Conservation (phyloP, 176 grass and related monocot genomes). For the Aegilops longissima region DNA sequence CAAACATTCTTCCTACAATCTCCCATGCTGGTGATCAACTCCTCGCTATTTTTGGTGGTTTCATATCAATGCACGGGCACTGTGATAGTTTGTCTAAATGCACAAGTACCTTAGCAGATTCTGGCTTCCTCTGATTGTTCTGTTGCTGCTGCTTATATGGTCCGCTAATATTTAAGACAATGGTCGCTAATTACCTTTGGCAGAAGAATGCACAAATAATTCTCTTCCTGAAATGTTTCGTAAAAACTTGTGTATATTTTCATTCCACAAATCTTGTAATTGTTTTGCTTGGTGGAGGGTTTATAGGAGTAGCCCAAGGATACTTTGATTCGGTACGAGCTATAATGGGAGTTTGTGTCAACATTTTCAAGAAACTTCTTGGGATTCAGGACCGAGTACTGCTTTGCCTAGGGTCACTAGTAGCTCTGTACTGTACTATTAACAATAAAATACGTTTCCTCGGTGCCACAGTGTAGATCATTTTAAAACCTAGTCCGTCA, state of each 20-base stretch:
- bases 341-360: conserved; percentile 1
- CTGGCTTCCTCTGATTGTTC: not conserved
- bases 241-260: not conserved
- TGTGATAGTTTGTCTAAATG: not conserved
- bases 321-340: not conserved
- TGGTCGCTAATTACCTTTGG: not conserved
- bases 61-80: too few species aligned
- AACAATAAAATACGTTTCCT: not conserved
- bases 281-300: not conserved
- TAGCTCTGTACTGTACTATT: not conserved
- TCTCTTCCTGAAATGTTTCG: not conserved
- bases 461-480: not conserved
- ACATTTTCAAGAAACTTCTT: not conserved
- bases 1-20: too few species aligned
- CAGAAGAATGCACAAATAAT: not conserved
- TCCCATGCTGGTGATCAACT: too few species aligned
- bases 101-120: not conserved
- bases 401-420: not conserved
- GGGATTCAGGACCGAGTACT: not conserved
- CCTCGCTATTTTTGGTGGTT: too few species aligned
- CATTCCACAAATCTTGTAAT: not conserved
- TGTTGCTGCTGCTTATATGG: not conserved
- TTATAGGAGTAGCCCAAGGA: not conserved
- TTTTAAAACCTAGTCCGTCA: not conserved
- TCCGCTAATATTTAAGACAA: not conserved